Evolutionary conservation across 75 land plant genomes (phyloP), one percentile per base, ranked within the genome.

Genomic region (Pinus taeda): DNA sequence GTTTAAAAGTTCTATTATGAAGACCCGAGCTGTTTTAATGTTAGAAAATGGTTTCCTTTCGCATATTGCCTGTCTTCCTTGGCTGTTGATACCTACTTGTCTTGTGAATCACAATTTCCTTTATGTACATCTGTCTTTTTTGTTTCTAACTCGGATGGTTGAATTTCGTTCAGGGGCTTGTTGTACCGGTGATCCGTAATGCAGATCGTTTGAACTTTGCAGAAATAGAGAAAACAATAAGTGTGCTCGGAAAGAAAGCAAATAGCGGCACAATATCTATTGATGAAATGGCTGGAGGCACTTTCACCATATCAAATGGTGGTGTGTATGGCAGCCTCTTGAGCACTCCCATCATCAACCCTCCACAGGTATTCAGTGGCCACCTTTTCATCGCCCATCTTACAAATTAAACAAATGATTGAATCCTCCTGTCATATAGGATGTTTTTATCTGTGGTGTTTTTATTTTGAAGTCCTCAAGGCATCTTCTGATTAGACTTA

Each of bases 241-340:
- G 83, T 74, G 59, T 77, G 9, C 94, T 97, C 30, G 98, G 93
- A 37, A 95, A 88, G 89, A 97, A 97, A 78, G 99, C 98, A 58
- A 95, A 81, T 80, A 83, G 82, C 74, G 99, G 98, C 1, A 82
- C 98, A n/a, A 95, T 97, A 69, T 94, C 99, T 58, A 95, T 97
- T 63, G 99, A 97, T 91, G 98, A 97, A 49, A 97, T 97, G 99
- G 93, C 98, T 77, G 99, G 99, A 73, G 99, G 99, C n/a, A 83
- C 98, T 49, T 97, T 97, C 70, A 97, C 99, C 65, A 95, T 97
- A 61, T 97, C 99, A 2, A 97, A 97, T 84, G 98, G 99, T 81
- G 99, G 99, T 60, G 99, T 97, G 15, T 97, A 97, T 83, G 99
- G 99, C 77, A 97, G 99, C 75, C 91, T 97, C 24, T 72, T 97